These are phyloP conservation scores for Lumnitzera littorea DNA, from an alignment of 345 rosid species.

Conservation along the genomic window DNA sequence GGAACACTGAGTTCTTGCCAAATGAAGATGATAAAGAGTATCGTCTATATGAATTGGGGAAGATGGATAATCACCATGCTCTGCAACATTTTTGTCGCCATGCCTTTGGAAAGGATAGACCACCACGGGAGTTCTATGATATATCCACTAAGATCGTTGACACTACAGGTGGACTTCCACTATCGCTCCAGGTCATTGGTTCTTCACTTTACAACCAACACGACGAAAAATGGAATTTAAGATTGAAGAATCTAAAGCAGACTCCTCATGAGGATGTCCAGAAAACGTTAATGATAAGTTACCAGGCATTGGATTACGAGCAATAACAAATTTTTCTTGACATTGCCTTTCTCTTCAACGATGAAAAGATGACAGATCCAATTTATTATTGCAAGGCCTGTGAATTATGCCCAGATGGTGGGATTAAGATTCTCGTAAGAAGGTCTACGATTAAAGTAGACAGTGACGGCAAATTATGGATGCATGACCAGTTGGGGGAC, in stretches of 20 bases:
- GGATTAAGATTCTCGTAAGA: neutral
- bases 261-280: neutral
- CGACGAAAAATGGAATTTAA: neutral
- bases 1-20: too few relatives aligned
- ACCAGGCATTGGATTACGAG: neutral
- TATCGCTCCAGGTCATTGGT: neutral
- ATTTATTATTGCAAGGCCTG: slow-evolving; percentile 1
- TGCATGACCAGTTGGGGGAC: neutral
- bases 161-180: too few relatives aligned
- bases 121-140: too few relatives aligned
- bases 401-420: neutral
- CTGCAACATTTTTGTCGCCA: too few relatives aligned
- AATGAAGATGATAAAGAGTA: too few relatives aligned
- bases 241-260: neutral
- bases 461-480: neutral
- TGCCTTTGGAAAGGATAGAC: too few relatives aligned
- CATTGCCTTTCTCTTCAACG: neutral
- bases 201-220: neutral
- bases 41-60: too few relatives aligned
- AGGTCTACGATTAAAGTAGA: neutral
- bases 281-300: neutral
- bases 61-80: too few relatives aligned
- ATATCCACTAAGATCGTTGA: too few relatives aligned
- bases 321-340: slow-evolving; percentile 1
- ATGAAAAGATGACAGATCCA: neutral